phyloP scores from a whole-genome alignment of 768 basidiomycete genomes.

The Serendipita vermifera region DNA sequence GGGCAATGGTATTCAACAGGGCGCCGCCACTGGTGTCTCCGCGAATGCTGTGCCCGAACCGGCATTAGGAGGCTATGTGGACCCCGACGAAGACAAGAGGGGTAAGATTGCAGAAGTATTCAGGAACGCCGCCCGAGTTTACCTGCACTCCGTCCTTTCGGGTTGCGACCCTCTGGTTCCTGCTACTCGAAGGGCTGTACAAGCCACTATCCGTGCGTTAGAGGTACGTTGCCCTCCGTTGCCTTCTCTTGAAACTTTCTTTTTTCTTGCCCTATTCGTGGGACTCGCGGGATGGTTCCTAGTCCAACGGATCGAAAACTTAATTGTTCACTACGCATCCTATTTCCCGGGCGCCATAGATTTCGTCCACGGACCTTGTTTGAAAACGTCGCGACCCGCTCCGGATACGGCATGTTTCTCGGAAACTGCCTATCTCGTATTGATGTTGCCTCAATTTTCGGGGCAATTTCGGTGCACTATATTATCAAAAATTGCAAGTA shows the following conservation, averaged over 20 bases:
- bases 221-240: neutral
- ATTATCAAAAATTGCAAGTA: no score
- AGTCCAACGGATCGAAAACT: conserved; percentile 46
- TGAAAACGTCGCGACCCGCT: no score
- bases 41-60: conserved; percentile 5
- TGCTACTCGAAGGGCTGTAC: conserved; percentile 4
- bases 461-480: no score
- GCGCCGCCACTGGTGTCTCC: conserved; percentile 20
- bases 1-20: conserved; percentile 34
- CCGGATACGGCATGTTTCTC: no score
- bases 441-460: no score
- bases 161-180: conserved; percentile 43
- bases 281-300: conserved; percentile 12
- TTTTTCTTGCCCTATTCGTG: neutral
- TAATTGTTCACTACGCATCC: no score
- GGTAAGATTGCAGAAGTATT: conserved; percentile 39
- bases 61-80: conserved; percentile 13
- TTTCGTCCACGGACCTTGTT: no score
- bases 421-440: no score
- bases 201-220: conserved; percentile 6
- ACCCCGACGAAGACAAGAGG: conserved; percentile 14
- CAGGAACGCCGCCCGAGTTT: conserved; percentile 59
- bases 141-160: conserved; percentile 64
- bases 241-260: neutral
- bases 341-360: no score